Evolutionary conservation across 331 rosid genomes (phyloP).

Genomic region (Rosa hybrid): DNA sequence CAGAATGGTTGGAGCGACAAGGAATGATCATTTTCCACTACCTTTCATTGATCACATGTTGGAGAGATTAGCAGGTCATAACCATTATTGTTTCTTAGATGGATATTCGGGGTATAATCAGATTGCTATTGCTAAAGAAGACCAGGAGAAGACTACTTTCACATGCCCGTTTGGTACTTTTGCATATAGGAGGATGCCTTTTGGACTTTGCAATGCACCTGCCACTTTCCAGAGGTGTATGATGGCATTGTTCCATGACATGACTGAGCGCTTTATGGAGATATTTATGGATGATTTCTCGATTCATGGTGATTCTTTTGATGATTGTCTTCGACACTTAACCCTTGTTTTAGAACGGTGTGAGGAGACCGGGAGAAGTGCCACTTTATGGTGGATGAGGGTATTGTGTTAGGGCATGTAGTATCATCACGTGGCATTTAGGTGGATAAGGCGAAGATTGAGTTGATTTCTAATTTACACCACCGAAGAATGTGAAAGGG

Average conservation of each 20-base stretch:
- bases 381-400: not conserved
- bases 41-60: not conserved
- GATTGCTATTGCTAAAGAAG: not conserved
- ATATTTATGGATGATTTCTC: not conserved
- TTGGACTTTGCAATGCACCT: not conserved
- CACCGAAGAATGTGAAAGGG: not conserved
- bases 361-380: not conserved
- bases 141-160: not conserved
- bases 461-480: not conserved
- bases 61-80: not conserved
- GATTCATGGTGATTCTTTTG: not conserved
- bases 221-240: not conserved
- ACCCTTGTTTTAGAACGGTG: not conserved
- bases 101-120: not conserved
- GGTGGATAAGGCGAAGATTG: not conserved
- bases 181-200: not conserved
- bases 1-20: not conserved
- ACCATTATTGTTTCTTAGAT: not conserved
- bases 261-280: not conserved
- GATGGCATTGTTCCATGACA: not conserved
- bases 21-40: no score
- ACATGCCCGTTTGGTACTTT: not conserved
- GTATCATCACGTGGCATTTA: not conserved
- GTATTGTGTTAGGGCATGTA: not conserved
- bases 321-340: not conserved